These are phyloP conservation scores for Akanthomyces uredinophilus DNA, from an alignment of 2,329 filamentous ascomycete species.

Conservation along the genomic window DNA sequence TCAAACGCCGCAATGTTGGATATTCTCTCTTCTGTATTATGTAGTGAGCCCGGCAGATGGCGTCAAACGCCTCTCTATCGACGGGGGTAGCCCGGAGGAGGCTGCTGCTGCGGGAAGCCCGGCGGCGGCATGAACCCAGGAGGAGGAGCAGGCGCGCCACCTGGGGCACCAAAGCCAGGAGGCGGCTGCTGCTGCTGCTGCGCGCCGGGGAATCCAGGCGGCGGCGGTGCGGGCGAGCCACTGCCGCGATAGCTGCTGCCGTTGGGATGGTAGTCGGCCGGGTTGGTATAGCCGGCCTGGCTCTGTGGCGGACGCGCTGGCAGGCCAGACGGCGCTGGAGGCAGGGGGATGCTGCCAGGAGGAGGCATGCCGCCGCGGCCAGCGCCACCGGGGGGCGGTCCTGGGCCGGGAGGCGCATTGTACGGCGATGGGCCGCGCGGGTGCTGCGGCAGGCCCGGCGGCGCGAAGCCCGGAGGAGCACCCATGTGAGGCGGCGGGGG, in stretches of 20 bases:
- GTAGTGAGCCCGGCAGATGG: background rate
- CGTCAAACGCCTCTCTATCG: constrained; percentile 20
- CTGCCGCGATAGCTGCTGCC: constrained; percentile 35
- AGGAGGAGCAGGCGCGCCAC: constrained; percentile 32
- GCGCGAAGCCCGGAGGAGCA: constrained; percentile 30
- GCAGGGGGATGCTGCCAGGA: constrained; percentile 31
- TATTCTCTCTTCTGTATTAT: background rate
- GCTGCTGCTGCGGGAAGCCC: constrained; percentile 34
- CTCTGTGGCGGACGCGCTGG: constrained; percentile 46
- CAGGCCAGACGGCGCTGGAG: constrained; percentile 45
- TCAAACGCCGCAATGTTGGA: background rate
- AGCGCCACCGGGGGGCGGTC: constrained; percentile 21
- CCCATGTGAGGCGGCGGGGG: constrained; percentile 17
- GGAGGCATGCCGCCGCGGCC: constrained; percentile 23
- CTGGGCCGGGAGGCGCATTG: constrained; percentile 21
- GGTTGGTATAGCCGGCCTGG: constrained; percentile 41
- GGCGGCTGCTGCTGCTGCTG: constrained; percentile 28
- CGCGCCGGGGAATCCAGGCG: constrained; percentile 30
- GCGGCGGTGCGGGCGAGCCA: constrained; percentile 33
- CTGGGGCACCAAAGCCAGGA: constrained; percentile 34
- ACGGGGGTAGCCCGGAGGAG: constrained; percentile 39
- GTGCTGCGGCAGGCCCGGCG: constrained; percentile 10
- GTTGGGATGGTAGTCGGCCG: constrained; percentile 42
- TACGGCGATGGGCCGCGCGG: constrained; percentile 31
- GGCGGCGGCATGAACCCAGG: constrained; percentile 38